Evolutionary conservation across 2,329 filamentous ascomycete genomes (phyloP), one percentile per base, ranked within the genome.

Genomic region (Lasiodiplodia hormozganensis): DNA sequence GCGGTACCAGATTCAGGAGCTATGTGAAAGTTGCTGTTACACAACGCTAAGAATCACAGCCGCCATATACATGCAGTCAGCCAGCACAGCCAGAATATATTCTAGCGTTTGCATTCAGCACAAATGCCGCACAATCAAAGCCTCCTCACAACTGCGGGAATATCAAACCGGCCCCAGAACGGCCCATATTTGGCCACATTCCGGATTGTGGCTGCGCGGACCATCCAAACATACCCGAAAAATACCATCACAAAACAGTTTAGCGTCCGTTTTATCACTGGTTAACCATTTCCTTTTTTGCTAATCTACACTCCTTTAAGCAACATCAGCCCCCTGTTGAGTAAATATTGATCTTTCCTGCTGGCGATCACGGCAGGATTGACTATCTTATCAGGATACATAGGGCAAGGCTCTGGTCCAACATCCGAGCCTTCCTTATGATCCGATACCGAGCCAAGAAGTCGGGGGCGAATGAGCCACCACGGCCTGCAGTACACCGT

Each of bases 61-160:
- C 43, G n/a, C 43, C 43, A 47, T 47, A 47, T 47, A 21, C 52
- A 36, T 56, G 52, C 25, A 56, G 52, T 56, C 52, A 56, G 52
- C 52, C 28, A n/a, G 28, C 52, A 31, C 52, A 8, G 52, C 52
- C 52, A 31, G 52, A n/a, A n/a, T 12, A 8, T 18, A n/a, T 31
- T 7, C 12, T 21, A 28, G 21, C 28, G 18, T 16, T 47, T 3
- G 23, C 16, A 12, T 18, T 31, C 25, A 36, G 52, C 52, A 36
- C 8, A 14, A 7, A 47, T 21, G 3, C 18, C 21, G 18, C 43
- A 2, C 43, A 10, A 36, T 4, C 52, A 36, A 56, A n/a, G 28
- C 25, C 52, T 56, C 5, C 23, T 18, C 18, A 21, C 8, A 28
- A 31, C 21, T 16, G 21, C 12, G 18, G 21, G 21, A 21, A 21